phyloP scores from a whole-genome alignment of 1,284 basidiomycete genomes.

The Leucoagaricus sp. region DNA sequence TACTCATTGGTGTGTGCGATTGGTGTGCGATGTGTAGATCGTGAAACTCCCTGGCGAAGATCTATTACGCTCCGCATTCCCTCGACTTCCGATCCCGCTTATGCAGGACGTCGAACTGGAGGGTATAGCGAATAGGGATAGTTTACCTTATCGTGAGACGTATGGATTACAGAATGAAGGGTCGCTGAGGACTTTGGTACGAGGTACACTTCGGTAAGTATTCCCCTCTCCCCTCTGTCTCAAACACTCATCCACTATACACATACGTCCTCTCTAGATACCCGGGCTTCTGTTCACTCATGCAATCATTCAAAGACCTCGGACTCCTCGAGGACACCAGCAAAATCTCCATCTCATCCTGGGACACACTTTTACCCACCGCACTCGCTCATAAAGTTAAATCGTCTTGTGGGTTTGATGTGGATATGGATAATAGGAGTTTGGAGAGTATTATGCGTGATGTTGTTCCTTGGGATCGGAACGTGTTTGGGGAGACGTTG shows the following conservation, averaged over 20 bases:
- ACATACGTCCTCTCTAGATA: conserved; percentile 52
- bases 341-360: conserved; percentile 41
- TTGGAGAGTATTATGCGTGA: conserved; percentile 18
- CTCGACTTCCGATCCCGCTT: conserved; percentile 65
- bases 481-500: conserved; percentile 20
- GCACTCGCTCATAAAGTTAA: conserved; percentile 20
- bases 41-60: conserved; percentile 50
- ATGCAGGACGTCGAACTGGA: conserved; percentile 69
- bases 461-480: conserved; percentile 26
- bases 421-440: conserved; percentile 6
- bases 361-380: conserved; percentile 44
- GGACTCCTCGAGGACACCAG: conserved; percentile 65
- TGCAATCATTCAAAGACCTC: conserved; percentile 74
- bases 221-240: neutral
- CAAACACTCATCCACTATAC: neutral
- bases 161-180: conserved; percentile 64
- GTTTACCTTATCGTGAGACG: conserved; percentile 72
- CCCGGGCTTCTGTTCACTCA: conserved; percentile 80
- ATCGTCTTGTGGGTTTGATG: conserved; percentile 3
- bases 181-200: conserved; percentile 67
- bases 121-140: conserved; percentile 89
- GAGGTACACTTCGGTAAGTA: conserved; percentile 81
- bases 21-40: too few species aligned
- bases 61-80: conserved; percentile 63
- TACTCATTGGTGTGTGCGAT: too few species aligned